Base-by-base conservation (phyloP, 805 yeast species). In the Candida broadrunensis region DNA sequence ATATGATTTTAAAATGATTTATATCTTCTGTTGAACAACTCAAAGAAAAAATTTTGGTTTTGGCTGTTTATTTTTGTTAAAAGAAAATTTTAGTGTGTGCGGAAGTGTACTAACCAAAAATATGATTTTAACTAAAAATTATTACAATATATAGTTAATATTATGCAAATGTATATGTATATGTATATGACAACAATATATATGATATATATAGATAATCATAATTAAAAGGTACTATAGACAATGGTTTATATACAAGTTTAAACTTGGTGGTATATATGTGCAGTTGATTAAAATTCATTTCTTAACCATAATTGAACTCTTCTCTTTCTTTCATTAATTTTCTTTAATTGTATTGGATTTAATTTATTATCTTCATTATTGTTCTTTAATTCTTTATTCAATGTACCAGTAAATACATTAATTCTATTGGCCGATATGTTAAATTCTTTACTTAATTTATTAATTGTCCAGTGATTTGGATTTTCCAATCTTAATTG, bases 281-380 rank as follows among this genome's bases (percentile, higher is more conserved):
- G n/a, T n/a, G n/a, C n/a, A n/a, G n/a, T n/a, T 21, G 9, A 19
- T 47, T 57, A 68, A 43, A 48, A 75, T 43, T 77, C 80, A 46
- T 73, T 81, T 44, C 83, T 70, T 48, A 82, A 75, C 91, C 91
- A 83, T 52, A 72, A 55, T 46, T 72, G 61, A 44, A 72, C 75
- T 60, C 91, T 72, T 61, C 80, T 80, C 46, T 62, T 57, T 51
- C 83, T 70, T 49, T 83, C 88, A 12, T 33, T 19, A 36, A 44
- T 15, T 15, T 13, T 29, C 17, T 29, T 29, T 14, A 29, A 5
- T 29, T 15, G 17, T 5, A 5, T 5, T 29, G 32, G 48, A 15
- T 36, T 37, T n/a, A 17, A n/a, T 16, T 13, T 13, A 32, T 32
- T 29, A 17, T 21, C 15, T 3, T 24, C 36, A 29, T 5, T 18